Conservation (phyloP, 1,284 basidiomycete species). For the Mycosarcoma maydis region DNA sequence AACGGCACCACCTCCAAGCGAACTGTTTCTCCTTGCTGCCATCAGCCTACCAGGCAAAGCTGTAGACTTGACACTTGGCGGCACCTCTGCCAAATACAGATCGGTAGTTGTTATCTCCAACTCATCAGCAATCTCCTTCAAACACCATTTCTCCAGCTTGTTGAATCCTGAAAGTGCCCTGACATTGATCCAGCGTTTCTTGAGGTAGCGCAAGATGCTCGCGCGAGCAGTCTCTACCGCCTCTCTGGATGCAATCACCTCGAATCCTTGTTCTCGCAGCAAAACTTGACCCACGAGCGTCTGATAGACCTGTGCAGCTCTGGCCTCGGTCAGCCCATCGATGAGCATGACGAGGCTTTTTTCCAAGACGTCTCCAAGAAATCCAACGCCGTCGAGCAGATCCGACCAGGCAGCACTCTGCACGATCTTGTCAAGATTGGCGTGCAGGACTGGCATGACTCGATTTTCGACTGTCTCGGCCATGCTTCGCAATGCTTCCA, state of each 20-base stretch:
- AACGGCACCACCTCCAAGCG: background rate
- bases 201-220: conserved; percentile 52
- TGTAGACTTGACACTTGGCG: background rate
- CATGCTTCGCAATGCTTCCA: conserved; percentile 57
- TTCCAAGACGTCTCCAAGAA: conserved; percentile 54
- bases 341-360: conserved; percentile 54
- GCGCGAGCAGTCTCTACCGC: conserved; percentile 51
- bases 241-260: conserved; percentile 17
- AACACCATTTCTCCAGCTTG: conserved; percentile 80
- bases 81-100: conserved; percentile 41
- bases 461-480: conserved; percentile 52
- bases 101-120: conserved; percentile 49
- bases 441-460: conserved; percentile 39
- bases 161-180: conserved; percentile 83
- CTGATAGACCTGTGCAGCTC: conserved; percentile 51
- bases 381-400: conserved; percentile 54
- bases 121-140: conserved; percentile 78
- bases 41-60: conserved; percentile 8
- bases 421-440: conserved; percentile 49
- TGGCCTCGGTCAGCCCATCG: conserved; percentile 54
- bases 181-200: conserved; percentile 75
- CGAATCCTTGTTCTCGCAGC: conserved; percentile 51
- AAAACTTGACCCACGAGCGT: conserved; percentile 57
- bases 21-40: conserved; percentile 12
- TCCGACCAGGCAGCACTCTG: conserved; percentile 41